Evolutionary conservation across 179 eudicot genomes (phyloP), one percentile per base, ranked within the genome.

Genomic region (Sideroxylon spinosum): DNA sequence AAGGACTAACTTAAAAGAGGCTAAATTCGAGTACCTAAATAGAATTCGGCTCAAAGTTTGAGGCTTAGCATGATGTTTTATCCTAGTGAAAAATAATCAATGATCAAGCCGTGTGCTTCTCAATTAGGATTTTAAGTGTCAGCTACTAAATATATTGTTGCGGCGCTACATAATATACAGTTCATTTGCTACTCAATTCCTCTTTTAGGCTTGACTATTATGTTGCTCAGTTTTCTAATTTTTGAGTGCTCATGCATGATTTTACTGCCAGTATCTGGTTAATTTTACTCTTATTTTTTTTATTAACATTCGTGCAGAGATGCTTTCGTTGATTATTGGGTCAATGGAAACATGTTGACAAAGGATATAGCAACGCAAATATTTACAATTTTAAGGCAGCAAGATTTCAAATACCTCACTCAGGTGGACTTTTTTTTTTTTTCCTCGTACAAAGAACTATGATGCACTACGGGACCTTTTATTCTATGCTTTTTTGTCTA

Each of bases 241-340:
- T 12, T 20, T 37, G 14, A 74, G 8, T 74, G 53, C 28, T 4
- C 55, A 48, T 20, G 37, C 12, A 7, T 37, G 66, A 32, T 74
- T n/a, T 7, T 26, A 29, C 67, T 63, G 50, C 28, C 60, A 23
- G 75, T 59, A n/a, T 20, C 29, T 53, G 92, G 87, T 87, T 53
- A 52, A 28, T 49, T 49, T 65, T 60, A 37, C 29, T 73, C 48
- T 83, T 32, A 25, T n/a, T 52, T 13, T 53, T 37, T 44, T 32
- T 68, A 44, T 46, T 49, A 1, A 17, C 37, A 19, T 82, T 53
- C 7, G 49, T 87, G 78, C 76, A 95, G 99, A 88, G 99, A 95
- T 87, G 94, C 93, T 70, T 95, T 95, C 91, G 91, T 90, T 80
- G 92, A 92, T 77, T 95, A 88, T 82, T 95, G 99, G 99, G 89